Conservation (phyloP, 768 basidiomycete species). For the Boletus coccyginus region DNA sequence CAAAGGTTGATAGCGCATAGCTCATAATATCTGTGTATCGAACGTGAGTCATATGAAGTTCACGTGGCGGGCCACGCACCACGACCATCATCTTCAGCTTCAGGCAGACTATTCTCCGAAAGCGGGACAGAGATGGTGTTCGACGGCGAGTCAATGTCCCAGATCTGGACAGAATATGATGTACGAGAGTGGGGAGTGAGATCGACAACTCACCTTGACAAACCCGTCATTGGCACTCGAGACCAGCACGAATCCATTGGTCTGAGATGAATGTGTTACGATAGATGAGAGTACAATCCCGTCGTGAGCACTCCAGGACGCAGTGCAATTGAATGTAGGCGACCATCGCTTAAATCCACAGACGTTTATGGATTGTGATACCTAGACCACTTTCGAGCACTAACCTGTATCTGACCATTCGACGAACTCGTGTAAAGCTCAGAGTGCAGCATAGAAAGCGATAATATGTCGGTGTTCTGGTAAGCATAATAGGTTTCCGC, state of each 20-base stretch:
- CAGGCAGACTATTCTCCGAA: conserved; percentile 1
- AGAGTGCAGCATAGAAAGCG: conserved; percentile 67
- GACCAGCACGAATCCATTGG: conserved; percentile 41
- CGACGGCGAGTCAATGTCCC: conserved; percentile 44
- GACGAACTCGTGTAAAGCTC: conserved; percentile 66
- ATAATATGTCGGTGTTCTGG: conserved; percentile 77
- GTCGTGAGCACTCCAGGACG: conserved; percentile 77
- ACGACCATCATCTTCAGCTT: conserved; percentile 19
- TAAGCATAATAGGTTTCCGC: not conserved
- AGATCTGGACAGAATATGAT: conserved; percentile 39
- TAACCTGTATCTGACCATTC: conserved; percentile 68
- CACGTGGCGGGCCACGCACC: conserved; percentile 7
- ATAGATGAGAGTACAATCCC: conserved; percentile 83
- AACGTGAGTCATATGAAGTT: conserved; percentile 2
- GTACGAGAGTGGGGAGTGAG: not conserved
- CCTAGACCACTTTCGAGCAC: not conserved
- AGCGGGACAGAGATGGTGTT: not conserved
- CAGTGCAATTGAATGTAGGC: conserved; percentile 78
- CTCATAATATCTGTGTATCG: conserved; percentile 58
- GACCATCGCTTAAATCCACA: conserved; percentile 63
- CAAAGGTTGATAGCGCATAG: conserved; percentile 79
- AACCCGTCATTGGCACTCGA: conserved; percentile 86
- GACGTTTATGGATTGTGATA: not conserved
- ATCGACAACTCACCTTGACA: conserved; percentile 60
- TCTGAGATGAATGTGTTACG: conserved; percentile 39